A percentile compares a stretch with the other conserved stretches of the same genome.
These are phyloP conservation scores for Staphylotrichum tortipilum DNA, from an alignment of 495 filamentous ascomycete species.

Conservation along the genomic window DNA sequence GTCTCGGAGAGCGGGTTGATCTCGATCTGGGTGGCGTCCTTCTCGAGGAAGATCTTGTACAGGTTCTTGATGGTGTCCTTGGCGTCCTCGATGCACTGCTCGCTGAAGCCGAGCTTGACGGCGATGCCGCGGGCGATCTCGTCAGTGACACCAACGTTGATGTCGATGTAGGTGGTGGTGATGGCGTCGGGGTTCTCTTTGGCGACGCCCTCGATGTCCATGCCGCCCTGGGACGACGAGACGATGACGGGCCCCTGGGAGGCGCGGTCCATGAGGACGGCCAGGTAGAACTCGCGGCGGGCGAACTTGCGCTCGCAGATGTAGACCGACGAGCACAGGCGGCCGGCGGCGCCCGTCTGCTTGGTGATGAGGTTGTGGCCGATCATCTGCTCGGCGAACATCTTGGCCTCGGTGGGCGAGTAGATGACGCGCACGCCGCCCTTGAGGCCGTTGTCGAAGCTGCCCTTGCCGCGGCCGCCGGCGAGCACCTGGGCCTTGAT, in stretches of 20 bases:
- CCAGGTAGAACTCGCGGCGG: conserved; percentile 96
- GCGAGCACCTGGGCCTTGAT: conserved; percentile 99
- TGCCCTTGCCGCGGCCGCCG: conserved; percentile 93
- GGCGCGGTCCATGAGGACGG: conserved; percentile 91
- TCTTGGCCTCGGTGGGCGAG: conserved; percentile 77
- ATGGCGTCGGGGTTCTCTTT: conserved; percentile 97
- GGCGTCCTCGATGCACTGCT: conserved; percentile 91
- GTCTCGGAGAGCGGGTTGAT: conserved; percentile 98
- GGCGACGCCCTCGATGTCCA: conserved; percentile 97
- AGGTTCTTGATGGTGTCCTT: conserved; percentile 95
- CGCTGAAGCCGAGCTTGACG: conserved; percentile 87
- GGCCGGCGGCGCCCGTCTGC: conserved; percentile 87
- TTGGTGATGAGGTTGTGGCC: conserved; percentile 99
- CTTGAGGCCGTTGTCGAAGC: conserved; percentile 96
- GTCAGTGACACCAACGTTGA: conserved; percentile 90
- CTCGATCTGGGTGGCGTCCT: conserved; percentile 97
- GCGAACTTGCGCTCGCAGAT: conserved; percentile 99
- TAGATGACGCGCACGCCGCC: conserved; percentile 97
- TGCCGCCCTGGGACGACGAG: conserved; percentile 93
- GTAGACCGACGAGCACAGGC: conserved; percentile 91
- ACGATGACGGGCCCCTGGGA: conserved; percentile 92
- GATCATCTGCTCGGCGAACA: conserved; percentile 99
- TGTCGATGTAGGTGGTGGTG: conserved; percentile 83
- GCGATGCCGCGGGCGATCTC: conserved; percentile 87
- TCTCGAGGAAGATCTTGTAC: conserved; percentile 96